Base-by-base conservation (phyloP, 768 basidiomycete species). In the Auricularia sp. region DNA sequence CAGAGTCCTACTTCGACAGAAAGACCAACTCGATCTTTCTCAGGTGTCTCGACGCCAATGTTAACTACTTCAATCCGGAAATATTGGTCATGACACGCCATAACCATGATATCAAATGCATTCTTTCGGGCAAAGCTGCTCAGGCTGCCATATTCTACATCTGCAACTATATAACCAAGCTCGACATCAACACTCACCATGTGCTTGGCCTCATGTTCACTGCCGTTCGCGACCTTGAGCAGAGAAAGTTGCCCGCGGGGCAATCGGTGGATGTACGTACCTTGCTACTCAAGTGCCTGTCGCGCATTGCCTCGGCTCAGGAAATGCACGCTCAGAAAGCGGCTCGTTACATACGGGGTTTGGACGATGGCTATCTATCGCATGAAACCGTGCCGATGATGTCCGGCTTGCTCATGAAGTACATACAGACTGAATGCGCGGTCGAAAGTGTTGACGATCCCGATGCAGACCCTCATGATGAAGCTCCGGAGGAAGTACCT, bases 101-200 rank as follows among this genome's bases (percentile, higher is more conserved):
- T 59, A 77, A 76, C 61, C 73, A 77, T 67, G 71, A 77, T 21
- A 62, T 76, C 1, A 74, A 76, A 36, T 75, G 73, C 44, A 74
- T 77, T 8, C 62, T 75, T 16, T 75, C 74, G 14, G 75, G 76
- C 0, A 71, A 72, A 61, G 67, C 68, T 54, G 76, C 73, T 0
- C 77, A 74, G 61, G 74, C 75, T 18, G 74, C 74, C 0, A 74
- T 76, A 70, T 76, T 74, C 62, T 77, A 76, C 61, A 75, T 77
- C 18, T 71, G 72, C 0, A 70, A 77, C 43, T 76, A 77, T 59
- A 76, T 77, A 11, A 77, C 74, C 11, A 77, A 76, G 56, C 69
- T 71, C 67, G 71, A 69, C 23, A 3, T 70, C 1, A 74, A 72
- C 4, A 73, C 71, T 4, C 66, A 72, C 64, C 64, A 77, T 21